Conservation (phyloP, 345 rosid species). For the Noccaea bulbosa region DNA sequence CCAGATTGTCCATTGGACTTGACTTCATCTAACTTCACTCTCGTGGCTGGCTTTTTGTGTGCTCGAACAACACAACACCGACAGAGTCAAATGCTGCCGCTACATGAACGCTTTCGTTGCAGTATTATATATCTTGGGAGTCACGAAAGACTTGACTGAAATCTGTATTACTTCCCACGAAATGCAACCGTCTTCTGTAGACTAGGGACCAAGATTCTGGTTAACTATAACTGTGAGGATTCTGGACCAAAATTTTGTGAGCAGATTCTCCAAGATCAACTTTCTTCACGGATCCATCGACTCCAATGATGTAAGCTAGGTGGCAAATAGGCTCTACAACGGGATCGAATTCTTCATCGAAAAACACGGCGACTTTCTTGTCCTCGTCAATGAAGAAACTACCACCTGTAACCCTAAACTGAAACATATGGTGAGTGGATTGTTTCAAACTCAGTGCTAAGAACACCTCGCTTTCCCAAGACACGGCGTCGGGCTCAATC, state of each 20-base stretch:
- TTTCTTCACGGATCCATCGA: neutral
- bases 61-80: too few species aligned
- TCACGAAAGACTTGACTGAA: slow-evolving; percentile 53
- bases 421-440: neutral
- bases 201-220: slow-evolving; percentile 82
- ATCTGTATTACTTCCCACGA: slow-evolving; percentile 51
- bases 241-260: too few species aligned
- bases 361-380: neutral
- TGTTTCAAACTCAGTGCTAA: neutral
- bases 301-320: neutral
- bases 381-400: slow-evolving; percentile 1
- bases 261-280: neutral
- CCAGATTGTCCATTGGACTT: slow-evolving; percentile 95
- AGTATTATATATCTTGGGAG: slow-evolving; percentile 70
- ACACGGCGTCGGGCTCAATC: neutral
- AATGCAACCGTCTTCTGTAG: slow-evolving; percentile 85
- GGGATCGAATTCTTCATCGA: neutral
- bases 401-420: neutral
- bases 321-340: neutral
- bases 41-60: too few species aligned
- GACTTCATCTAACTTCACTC: slow-evolving; percentile 69
- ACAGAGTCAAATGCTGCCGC: slow-evolving; percentile 88
- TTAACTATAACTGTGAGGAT: too few species aligned
- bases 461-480: neutral
- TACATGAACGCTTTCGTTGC: slow-evolving; percentile 89